A percentile compares a stretch with the other conserved stretches of the same genome.
Conservation (phyloP, 129 eudicot genomes). For the Lonicera japonica region DNA sequence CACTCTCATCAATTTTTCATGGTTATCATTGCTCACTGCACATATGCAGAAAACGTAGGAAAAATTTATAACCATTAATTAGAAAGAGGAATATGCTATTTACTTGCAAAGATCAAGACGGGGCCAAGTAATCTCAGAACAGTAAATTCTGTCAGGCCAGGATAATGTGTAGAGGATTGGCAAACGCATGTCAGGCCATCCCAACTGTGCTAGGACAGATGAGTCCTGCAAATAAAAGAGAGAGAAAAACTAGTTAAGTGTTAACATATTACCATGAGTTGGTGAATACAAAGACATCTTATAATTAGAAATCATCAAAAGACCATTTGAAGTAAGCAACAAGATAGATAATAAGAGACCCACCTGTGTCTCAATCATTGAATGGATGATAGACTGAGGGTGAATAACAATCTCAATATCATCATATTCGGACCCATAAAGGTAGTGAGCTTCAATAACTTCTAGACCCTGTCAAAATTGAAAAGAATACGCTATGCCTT, state of each 20-base stretch:
- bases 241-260: not conserved
- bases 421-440: conserved; percentile 87
- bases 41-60: not conserved
- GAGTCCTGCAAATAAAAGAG: conserved; percentile 57
- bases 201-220: conserved; percentile 85
- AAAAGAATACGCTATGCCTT: conserved; percentile 11
- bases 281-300: not conserved
- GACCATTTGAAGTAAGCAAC: too few species aligned
- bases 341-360: not conserved
- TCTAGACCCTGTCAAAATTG: conserved; percentile 71
- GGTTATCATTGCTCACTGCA: too few species aligned
- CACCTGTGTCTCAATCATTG: conserved; percentile 98
- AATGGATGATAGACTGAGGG: conserved; percentile 96
- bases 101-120: conserved; percentile 99
- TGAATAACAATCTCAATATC: conserved; percentile 91
- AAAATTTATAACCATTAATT: not conserved
- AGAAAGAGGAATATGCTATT: conserved; percentile 6
- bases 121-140: conserved; percentile 99
- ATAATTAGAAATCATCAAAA: too few species aligned
- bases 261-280: not conserved
- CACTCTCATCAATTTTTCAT: too few species aligned
- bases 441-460: conserved; percentile 98
- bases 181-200: conserved; percentile 99
- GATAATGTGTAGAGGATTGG: conserved; percentile 89
- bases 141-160: conserved; percentile 90